Conservation (phyloP, 2,329 filamentous ascomycete genomes). For the Monosporascus sp. region DNA sequence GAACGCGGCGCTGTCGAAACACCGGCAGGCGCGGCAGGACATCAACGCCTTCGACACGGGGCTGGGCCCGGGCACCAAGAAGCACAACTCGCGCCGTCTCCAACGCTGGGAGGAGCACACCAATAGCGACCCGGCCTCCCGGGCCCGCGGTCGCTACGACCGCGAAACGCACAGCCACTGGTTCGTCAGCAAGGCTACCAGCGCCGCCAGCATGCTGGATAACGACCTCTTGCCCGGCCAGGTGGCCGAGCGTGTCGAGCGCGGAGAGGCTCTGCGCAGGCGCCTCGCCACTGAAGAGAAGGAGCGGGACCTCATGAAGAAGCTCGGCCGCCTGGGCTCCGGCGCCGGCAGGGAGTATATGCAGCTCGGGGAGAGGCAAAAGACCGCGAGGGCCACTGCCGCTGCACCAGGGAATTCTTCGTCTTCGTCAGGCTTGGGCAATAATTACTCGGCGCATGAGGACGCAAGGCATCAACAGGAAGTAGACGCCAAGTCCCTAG, state of each 20-base stretch:
- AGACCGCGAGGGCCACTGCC: slow-evolving; percentile 6
- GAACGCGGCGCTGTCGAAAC: slow-evolving; percentile 72
- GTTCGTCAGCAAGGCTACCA: slow-evolving; percentile 49
- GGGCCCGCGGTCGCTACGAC: slow-evolving; percentile 48
- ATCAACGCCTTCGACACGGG: slow-evolving; percentile 39
- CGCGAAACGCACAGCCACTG: slow-evolving; percentile 52
- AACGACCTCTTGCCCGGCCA: slow-evolving; percentile 45
- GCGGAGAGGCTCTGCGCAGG: slow-evolving; percentile 61
- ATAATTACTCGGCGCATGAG: too few species aligned
- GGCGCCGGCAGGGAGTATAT: slow-evolving; percentile 71
- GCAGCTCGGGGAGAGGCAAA: slow-evolving; percentile 30
- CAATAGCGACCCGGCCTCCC: slow-evolving; percentile 20
- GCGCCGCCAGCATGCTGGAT: slow-evolving; percentile 60
- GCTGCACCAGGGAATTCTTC: not conserved
- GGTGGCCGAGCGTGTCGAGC: slow-evolving; percentile 53
- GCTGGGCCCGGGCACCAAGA: slow-evolving; percentile 33
- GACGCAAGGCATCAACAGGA: slow-evolving; percentile 19
- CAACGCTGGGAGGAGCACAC: slow-evolving; percentile 16
- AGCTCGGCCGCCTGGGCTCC: slow-evolving; percentile 58
- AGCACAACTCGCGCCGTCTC: slow-evolving; percentile 27
- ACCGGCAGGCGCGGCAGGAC: slow-evolving; percentile 29
- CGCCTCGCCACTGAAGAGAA: slow-evolving; percentile 63
- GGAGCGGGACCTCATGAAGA: slow-evolving; percentile 67
- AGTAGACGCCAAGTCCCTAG: slow-evolving; percentile 41
- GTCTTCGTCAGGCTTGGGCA: too few species aligned